Evolutionary conservation across 2,329 filamentous ascomycete species (phyloP).

Genomic region (Davidsoniella eucalypti): DNA sequence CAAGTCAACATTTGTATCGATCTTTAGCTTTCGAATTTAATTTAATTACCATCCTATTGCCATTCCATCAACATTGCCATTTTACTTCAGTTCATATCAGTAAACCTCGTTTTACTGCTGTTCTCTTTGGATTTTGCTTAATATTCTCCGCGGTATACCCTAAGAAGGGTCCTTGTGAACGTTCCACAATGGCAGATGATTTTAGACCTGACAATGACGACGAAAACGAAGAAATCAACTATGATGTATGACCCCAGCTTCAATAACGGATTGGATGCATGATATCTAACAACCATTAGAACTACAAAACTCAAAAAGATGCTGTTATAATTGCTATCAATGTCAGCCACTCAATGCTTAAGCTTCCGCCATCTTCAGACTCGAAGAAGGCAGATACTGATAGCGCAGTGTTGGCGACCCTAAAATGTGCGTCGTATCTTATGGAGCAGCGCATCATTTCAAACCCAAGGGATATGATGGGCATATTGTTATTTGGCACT

Average conservation of each 20-base stretch:
- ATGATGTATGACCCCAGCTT: conserved; percentile 30
- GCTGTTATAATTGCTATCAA: conserved; percentile 96
- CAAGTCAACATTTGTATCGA: too few species aligned
- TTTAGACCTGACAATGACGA: conserved; percentile 35
- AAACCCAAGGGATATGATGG: conserved; percentile 93
- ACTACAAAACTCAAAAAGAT: conserved; percentile 86
- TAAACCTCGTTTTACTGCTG: not conserved
- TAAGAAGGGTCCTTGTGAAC: not conserved
- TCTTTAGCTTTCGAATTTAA: too few species aligned
- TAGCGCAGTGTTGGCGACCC: conserved; percentile 62
- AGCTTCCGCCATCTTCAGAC: conserved; percentile 40
- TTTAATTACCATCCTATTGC: too few species aligned
- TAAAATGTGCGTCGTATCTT: conserved; percentile 86
- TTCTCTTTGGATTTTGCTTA: not conserved
- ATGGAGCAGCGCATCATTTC: conserved; percentile 99
- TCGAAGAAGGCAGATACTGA: conserved; percentile 65
- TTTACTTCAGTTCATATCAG: too few species aligned
- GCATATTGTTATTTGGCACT: conserved; percentile 81
- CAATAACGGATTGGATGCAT: not conserved
- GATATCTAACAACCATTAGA: conserved; percentile 29
- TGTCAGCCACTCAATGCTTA: conserved; percentile 75
- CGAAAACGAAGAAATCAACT: conserved; percentile 41
- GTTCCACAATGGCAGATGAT: conserved; percentile 1
- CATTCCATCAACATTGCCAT: too few species aligned
- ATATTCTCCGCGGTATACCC: not conserved